phyloP scores from a whole-genome alignment of 2,329 filamentous ascomycete species.

The Pseudogymnoascus sp. region DNA sequence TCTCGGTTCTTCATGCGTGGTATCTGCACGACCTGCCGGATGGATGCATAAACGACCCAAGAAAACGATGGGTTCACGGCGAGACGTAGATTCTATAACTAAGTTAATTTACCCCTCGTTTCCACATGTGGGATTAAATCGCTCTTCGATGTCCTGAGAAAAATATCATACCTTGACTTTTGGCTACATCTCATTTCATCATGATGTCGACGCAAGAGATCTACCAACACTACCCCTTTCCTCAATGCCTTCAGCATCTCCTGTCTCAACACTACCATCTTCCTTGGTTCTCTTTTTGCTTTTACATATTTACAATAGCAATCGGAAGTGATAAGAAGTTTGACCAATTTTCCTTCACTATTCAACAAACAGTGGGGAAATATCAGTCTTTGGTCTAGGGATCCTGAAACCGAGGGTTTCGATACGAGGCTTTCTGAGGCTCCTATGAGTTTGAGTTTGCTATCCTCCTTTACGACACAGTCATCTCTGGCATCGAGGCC shows the following conservation, averaged over 20 bases:
- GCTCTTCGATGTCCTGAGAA: neutral
- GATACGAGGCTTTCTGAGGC: too few relatives aligned
- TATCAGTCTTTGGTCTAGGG: neutral
- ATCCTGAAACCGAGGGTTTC: neutral
- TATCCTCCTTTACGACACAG: constrained; percentile 30
- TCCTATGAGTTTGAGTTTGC: constrained; percentile 47
- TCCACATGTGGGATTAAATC: neutral
- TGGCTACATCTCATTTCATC: neutral
- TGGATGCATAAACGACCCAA: neutral
- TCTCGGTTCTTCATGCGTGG: neutral
- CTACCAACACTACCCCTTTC: neutral
- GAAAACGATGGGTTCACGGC: neutral
- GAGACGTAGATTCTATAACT: neutral
- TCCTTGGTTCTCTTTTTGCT: neutral
- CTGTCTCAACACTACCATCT: neutral
- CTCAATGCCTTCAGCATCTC: neutral
- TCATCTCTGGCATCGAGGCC: constrained; percentile 51
- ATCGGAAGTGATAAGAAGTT: neutral
- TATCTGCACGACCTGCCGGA: neutral
- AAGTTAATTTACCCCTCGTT: neutral
- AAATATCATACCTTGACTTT: neutral
- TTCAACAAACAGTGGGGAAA: neutral
- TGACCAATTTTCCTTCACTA: neutral
- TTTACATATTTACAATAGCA: neutral
- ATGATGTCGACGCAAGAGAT: neutral